A percentile compares a stretch with the other conserved stretches of the same genome.
These are phyloP conservation scores for Biscogniauxia sp. DNA, from an alignment of 2,329 filamentous ascomycete genomes.

Conservation along the genomic window DNA sequence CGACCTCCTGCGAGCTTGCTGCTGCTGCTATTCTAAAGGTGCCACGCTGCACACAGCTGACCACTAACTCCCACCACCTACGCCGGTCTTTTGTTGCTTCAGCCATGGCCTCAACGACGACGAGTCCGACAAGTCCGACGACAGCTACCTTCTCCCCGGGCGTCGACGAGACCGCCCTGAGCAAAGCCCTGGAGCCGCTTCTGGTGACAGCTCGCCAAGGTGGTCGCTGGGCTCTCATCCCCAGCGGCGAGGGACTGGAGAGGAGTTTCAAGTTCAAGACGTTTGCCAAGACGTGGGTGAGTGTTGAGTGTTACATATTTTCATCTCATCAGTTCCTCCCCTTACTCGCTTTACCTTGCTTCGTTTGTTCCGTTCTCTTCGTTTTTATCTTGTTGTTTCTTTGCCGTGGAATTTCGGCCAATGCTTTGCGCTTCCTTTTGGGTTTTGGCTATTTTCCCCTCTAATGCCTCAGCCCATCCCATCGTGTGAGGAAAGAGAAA, in stretches of 20 bases:
- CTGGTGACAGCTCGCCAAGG: conserved; percentile 26
- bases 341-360: conserved; percentile 1
- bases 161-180: conserved; percentile 40
- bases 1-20: background rate
- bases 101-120: conserved; percentile 12
- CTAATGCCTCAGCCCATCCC: too few species aligned
- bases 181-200: conserved; percentile 35
- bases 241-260: conserved; percentile 54
- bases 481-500: too few species aligned
- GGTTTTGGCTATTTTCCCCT: too few species aligned
- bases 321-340: background rate
- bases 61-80: background rate
- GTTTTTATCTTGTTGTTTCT: conserved; percentile 1
- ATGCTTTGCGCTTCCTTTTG: background rate
- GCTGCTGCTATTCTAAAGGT: background rate
- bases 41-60: conserved; percentile 5
- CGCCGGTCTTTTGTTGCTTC: conserved; percentile 2
- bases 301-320: conserved; percentile 38
- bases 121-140: conserved; percentile 2
- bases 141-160: conserved; percentile 42
- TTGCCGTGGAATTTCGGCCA: background rate
- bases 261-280: conserved; percentile 62
- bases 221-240: conserved; percentile 50
- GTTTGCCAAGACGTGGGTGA: conserved; percentile 64
- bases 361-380: background rate